A percentile compares a stretch with the other conserved stretches of the same genome.
Evolutionary conservation across 306 rosid genomes (phyloP).

Genomic region (Acacia confusa): DNA sequence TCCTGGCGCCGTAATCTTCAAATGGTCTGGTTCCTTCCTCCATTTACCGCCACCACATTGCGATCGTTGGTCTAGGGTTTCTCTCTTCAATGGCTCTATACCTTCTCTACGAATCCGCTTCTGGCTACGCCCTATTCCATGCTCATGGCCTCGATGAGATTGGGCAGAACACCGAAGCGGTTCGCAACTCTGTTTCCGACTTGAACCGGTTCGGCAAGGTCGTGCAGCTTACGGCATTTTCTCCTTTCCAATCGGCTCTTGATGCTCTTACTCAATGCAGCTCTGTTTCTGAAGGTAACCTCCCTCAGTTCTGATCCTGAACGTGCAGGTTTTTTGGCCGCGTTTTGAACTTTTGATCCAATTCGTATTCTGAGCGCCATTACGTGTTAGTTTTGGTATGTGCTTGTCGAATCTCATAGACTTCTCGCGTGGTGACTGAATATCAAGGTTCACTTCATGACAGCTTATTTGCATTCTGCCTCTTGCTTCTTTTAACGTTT

Average conservation of each 20-base stretch:
- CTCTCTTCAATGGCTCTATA: conserved; percentile 59
- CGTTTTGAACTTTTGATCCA: background rate
- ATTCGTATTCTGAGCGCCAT: background rate
- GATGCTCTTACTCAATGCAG: conserved; percentile 84
- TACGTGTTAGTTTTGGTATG: background rate
- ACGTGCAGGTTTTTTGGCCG: background rate
- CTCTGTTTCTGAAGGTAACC: conserved; percentile 84
- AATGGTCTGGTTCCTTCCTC: background rate
- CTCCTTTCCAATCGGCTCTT: conserved; percentile 81
- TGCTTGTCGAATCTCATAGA: background rate
- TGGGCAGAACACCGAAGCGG: conserved; percentile 86
- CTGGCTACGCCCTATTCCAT: conserved; percentile 71
- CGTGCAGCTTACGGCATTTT: conserved; percentile 77
- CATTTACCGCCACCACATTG: background rate
- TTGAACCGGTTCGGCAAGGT: conserved; percentile 88
- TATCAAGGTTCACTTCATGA: background rate
- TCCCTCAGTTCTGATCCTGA: background rate
- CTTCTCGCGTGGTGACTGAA: background rate
- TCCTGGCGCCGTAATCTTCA: background rate
- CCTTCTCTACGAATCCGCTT: conserved; percentile 75
- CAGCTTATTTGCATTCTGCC: background rate
- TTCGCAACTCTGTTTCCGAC: conserved; percentile 76
- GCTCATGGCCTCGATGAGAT: conserved; percentile 90
- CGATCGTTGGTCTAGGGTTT: conserved; percentile 19
- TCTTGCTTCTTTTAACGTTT: background rate